These are phyloP conservation scores for Saccharomycopsis babjevae DNA, from an alignment of 805 yeast genomes.

Conservation along the genomic window DNA sequence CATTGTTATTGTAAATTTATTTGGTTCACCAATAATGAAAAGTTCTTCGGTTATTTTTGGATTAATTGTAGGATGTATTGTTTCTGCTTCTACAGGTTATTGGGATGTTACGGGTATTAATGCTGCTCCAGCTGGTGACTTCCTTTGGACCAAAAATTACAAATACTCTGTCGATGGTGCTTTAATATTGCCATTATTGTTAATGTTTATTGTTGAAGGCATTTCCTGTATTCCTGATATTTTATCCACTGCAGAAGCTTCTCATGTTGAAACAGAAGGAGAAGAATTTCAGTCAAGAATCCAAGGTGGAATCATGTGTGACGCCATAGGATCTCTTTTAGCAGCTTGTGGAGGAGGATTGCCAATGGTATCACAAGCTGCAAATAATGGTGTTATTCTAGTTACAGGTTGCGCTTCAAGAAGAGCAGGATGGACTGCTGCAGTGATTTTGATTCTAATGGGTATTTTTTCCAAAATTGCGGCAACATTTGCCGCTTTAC, in stretches of 20 bases:
- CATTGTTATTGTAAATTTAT: constrained; percentile 68
- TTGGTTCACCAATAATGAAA: constrained; percentile 91
- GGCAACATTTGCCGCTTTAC: constrained; percentile 80
- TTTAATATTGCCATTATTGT: constrained; percentile 73
- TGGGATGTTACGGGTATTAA: constrained; percentile 49
- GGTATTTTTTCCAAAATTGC: constrained; percentile 83
- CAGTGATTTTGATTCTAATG: constrained; percentile 73
- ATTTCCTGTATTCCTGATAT: constrained; percentile 95
- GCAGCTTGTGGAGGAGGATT: constrained; percentile 55
- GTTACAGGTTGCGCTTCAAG: constrained; percentile 87
- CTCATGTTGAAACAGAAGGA: constrained; percentile 78
- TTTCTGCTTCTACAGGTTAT: constrained; percentile 85
- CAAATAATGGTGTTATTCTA: constrained; percentile 90
- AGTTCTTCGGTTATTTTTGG: constrained; percentile 89
- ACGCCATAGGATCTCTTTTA: too few relatives aligned
- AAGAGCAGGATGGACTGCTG: constrained; percentile 69
- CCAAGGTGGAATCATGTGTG: constrained; percentile 89
- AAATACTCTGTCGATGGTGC: constrained; percentile 72
- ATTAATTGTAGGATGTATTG: constrained; percentile 77
- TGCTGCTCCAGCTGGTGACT: constrained; percentile 72
- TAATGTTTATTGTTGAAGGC: constrained; percentile 71
- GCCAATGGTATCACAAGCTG: constrained; percentile 91
- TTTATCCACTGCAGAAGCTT: constrained; percentile 89
- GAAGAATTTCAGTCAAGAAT: constrained; percentile 70
- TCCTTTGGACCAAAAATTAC: constrained; percentile 84